phyloP scores from a whole-genome alignment of 2,329 filamentous ascomycete genomes.

The Sclerotiophoma versabilis region DNA sequence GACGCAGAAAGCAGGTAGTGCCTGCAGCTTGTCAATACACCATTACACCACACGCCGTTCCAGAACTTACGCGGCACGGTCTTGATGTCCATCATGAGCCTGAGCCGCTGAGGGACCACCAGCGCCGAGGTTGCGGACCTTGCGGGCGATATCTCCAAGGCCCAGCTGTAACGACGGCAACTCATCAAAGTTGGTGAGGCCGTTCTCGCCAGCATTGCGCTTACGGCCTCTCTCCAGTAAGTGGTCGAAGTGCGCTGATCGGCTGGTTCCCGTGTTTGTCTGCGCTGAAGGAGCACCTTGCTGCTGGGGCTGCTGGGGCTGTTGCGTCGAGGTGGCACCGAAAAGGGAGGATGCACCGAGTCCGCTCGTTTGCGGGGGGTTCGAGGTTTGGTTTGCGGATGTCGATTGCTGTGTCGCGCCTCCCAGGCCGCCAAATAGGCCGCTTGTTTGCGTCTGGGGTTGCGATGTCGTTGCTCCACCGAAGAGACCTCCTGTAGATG shows the following conservation, averaged over 20 bases:
- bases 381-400: slow-evolving; percentile 23
- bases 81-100: slow-evolving; percentile 50
- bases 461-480: slow-evolving; percentile 33
- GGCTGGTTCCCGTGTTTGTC: slow-evolving; percentile 42
- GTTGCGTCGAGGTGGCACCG: slow-evolving; percentile 33
- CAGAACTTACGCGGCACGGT: slow-evolving; percentile 60
- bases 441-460: slow-evolving; percentile 32
- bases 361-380: slow-evolving; percentile 40
- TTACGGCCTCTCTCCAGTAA: slow-evolving; percentile 70
- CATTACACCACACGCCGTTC: background rate
- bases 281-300: slow-evolving; percentile 43
- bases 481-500: slow-evolving; percentile 26
- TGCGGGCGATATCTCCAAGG: slow-evolving; percentile 81
- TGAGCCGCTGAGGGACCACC: slow-evolving; percentile 68
- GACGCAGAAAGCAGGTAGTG: slow-evolving; percentile 94
- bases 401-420: slow-evolving; percentile 37
- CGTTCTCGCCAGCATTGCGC: slow-evolving; percentile 72
- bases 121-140: slow-evolving; percentile 78
- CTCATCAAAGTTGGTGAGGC: slow-evolving; percentile 69
- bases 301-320: slow-evolving; percentile 41
- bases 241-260: slow-evolving; percentile 70
- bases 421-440: slow-evolving; percentile 33
- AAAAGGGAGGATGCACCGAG: slow-evolving; percentile 39
- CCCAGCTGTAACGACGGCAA: slow-evolving; percentile 90
- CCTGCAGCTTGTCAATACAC: slow-evolving; percentile 54